These are phyloP conservation scores for Durusdinium trenchii DNA, from an alignment of 73 alveolate species.

Conservation along the genomic window DNA sequence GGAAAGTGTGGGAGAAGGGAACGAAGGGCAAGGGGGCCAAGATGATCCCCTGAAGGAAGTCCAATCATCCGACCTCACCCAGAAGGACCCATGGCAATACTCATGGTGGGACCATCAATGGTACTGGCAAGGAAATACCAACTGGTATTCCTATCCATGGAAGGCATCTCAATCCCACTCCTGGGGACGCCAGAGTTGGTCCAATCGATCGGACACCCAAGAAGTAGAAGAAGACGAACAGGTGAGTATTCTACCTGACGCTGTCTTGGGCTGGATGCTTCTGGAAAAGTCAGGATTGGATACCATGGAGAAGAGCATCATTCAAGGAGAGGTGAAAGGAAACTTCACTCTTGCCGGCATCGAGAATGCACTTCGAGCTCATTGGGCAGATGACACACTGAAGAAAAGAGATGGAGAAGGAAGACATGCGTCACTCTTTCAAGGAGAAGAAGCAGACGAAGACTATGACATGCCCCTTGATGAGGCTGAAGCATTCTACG, in stretches of 20 bases:
- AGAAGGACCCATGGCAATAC: not conserved
- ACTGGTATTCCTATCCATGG: too few species aligned
- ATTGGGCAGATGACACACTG: conserved; percentile 12
- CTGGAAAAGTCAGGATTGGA: conserved; percentile 40
- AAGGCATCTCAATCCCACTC: not conserved
- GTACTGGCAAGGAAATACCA: not conserved
- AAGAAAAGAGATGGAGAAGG: not conserved
- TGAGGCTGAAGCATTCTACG: not conserved
- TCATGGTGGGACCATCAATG: not conserved
- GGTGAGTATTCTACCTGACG: not conserved
- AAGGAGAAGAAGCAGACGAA: not conserved
- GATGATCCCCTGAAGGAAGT: not conserved
- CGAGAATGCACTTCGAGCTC: conserved; percentile 7
- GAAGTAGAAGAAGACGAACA: not conserved
- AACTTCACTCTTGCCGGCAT: conserved; percentile 9
- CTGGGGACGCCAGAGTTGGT: too few species aligned
- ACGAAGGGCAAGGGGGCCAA: not conserved
- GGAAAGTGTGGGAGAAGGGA: too few species aligned
- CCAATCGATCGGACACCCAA: not conserved
- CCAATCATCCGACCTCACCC: not conserved
- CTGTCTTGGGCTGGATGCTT: conserved; percentile 17
- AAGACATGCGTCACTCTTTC: not conserved
- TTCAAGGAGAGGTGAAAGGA: conserved; percentile 17
- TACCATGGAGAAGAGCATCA: conserved; percentile 24
- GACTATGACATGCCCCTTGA: not conserved